Evolutionary conservation across 73 alveolate species (phyloP).

Genomic region (Symbiodinium natans): DNA sequence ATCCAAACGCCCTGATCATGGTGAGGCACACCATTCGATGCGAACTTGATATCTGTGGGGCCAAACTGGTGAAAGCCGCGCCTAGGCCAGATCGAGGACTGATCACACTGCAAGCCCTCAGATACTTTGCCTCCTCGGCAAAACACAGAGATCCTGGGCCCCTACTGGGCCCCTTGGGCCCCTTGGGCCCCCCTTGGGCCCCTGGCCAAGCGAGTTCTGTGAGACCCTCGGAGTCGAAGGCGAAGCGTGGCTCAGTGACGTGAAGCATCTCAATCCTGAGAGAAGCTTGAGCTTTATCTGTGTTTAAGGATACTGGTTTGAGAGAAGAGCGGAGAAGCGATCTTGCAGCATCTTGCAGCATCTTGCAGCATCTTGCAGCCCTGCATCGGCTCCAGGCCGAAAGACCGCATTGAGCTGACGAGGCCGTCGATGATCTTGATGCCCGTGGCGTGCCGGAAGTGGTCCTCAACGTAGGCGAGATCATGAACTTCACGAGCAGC

Average conservation of each 20-base stretch:
- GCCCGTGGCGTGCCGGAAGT: neutral
- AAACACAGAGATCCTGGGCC: too few relatives aligned
- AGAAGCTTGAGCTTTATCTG: too few relatives aligned
- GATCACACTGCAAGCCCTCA: too few relatives aligned
- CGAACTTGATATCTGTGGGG: neutral
- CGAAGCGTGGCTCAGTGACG: neutral
- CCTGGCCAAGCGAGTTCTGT: neutral
- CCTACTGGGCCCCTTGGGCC: too few relatives aligned
- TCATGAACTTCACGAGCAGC: too few relatives aligned
- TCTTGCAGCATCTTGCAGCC: too few relatives aligned
- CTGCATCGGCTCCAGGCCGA: constrained; percentile 1
- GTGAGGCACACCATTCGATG: neutral
- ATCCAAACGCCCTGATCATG: too few relatives aligned
- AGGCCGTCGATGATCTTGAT: neutral
- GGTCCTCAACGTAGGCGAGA: neutral
- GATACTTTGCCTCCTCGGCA: too few relatives aligned
- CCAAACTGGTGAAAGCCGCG: neutral
- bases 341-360: too few relatives aligned
- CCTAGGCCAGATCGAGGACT: neutral
- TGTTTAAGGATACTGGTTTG: too few relatives aligned
- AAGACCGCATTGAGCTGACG: neutral
- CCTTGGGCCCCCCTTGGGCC: neutral
- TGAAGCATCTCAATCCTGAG: neutral
- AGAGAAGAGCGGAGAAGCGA: too few relatives aligned
- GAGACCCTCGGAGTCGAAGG: constrained; percentile 9